Evolutionary conservation across 202 grass and related monocot genomes (phyloP).

Genomic region (Brachypodium distachyon): DNA sequence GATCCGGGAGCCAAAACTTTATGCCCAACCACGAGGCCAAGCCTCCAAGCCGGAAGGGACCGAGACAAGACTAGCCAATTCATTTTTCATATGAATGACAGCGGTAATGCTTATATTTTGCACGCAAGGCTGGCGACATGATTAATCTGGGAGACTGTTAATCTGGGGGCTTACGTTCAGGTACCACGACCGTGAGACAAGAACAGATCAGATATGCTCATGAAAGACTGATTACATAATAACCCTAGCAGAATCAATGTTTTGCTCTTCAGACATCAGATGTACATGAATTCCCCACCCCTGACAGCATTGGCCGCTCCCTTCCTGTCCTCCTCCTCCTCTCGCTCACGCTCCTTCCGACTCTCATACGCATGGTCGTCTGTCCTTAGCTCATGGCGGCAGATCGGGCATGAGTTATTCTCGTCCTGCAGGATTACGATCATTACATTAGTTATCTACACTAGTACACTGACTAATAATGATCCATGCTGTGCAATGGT

Average conservation of each 20-base stretch:
- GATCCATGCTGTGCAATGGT: neutral
- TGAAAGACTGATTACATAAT: neutral
- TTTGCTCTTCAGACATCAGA: constrained; percentile 41
- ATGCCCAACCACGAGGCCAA: no score
- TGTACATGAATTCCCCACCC: constrained; percentile 85
- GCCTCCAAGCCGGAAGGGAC: no score
- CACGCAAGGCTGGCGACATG: neutral
- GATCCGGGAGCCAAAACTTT: no score
- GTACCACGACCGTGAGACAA: neutral
- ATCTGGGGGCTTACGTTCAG: neutral
- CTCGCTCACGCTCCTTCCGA: constrained; percentile 71
- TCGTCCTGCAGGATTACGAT: constrained; percentile 49
- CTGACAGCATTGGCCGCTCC: constrained; percentile 84
- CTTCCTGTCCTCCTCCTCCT: constrained; percentile 88
- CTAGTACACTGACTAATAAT: neutral
- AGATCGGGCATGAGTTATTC: constrained; percentile 87
- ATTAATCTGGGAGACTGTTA: neutral
- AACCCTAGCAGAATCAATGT: neutral
- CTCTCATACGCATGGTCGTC: constrained; percentile 83
- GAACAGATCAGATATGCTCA: neutral
- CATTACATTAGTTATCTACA: neutral
- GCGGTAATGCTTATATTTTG: neutral
- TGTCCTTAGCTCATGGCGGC: constrained; percentile 68
- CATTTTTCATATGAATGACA: neutral
- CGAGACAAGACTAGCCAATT: neutral